These are phyloP conservation scores for Euphorbia peplus DNA, from an alignment of 345 rosid genomes.

Conservation along the genomic window DNA sequence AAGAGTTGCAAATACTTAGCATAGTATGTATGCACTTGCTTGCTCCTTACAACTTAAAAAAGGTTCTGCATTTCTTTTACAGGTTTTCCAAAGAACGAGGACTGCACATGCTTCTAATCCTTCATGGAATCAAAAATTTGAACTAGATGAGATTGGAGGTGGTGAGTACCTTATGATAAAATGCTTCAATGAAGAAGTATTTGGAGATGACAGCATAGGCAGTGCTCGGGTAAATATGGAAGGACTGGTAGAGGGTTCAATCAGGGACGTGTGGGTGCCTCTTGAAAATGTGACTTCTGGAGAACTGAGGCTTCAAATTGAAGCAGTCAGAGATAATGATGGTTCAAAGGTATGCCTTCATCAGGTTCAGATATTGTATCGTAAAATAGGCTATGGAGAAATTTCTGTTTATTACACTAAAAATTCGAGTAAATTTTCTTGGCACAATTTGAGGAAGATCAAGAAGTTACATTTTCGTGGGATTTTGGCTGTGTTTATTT, in stretches of 20 bases:
- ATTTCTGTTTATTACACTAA: background rate
- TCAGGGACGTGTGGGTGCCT: conserved; percentile 80
- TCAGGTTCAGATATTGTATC: conserved; percentile 2
- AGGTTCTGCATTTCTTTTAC: conserved; percentile 17
- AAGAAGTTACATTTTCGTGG: background rate
- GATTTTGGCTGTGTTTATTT: no score
- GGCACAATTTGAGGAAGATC: background rate
- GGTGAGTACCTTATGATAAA: conserved; percentile 78
- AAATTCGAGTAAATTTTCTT: background rate
- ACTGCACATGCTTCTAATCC: conserved; percentile 47
- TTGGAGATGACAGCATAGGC: conserved; percentile 82
- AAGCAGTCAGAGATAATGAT: conserved; percentile 54
- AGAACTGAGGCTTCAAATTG: conserved; percentile 79
- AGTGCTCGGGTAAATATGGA: conserved; percentile 81
- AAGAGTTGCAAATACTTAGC: conserved; percentile 1
- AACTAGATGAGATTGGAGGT: conserved; percentile 79
- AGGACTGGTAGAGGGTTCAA: conserved; percentile 68
- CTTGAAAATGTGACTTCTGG: conserved; percentile 90
- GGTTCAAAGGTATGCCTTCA: conserved; percentile 51
- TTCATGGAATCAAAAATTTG: conserved; percentile 72
- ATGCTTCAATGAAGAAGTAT: conserved; percentile 65
- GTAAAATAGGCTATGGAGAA: background rate
- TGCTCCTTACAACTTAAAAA: conserved; percentile 4
- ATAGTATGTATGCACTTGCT: background rate
- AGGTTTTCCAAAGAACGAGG: conserved; percentile 68